Evolutionary conservation across 2,329 filamentous ascomycete species (phyloP), one percentile per base, ranked within the genome.

Genomic region (Diaporthe vaccinii): DNA sequence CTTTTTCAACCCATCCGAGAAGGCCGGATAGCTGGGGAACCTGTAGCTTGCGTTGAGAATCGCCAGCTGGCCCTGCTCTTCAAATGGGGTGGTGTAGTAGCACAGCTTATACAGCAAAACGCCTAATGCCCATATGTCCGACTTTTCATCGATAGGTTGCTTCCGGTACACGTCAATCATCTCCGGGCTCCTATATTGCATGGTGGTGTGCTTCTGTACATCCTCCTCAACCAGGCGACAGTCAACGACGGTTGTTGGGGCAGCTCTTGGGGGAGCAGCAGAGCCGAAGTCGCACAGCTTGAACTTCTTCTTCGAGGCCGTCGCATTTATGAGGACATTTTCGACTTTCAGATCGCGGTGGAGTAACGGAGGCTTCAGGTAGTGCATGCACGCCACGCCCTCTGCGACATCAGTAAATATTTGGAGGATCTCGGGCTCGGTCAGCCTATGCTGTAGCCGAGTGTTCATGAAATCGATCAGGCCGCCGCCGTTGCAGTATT

Each of bases 381-480:
- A 99, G 85, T 99, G 97, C 97, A 99, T 99, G 83, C 95, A 98
- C 41, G 97, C 97, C 59, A 99, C 95, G 51, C 97, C 97, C 86
- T 98, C 96, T 65, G 96, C 94, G 73, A 98, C 95, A 83, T 99
- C 97, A 70, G 93, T 93, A 85, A 99, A 98, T 84, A 99, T 98
- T 87, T 96, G 94, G 80, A 99, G 87, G 79, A 99, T 98, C 87
- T 99, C 97, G 68, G 97, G 96, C 86, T 99, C 97, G 49, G 96
- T 99, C 84, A 99, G 89, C 69, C 97, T 94, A 84, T 99, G 96
- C 85, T 99, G 97, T 80, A 99, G 87, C 72, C 97, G 92, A 49
- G 97, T 99, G 85, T 99, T 99, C 97, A 99, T 99, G 84, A 98
- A 99, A 86, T 99, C 97, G 83, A 99, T 99, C 82, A 99, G 86